Conservation (phyloP, 2,329 filamentous ascomycete genomes). For the Xylariaceae sp. region DNA sequence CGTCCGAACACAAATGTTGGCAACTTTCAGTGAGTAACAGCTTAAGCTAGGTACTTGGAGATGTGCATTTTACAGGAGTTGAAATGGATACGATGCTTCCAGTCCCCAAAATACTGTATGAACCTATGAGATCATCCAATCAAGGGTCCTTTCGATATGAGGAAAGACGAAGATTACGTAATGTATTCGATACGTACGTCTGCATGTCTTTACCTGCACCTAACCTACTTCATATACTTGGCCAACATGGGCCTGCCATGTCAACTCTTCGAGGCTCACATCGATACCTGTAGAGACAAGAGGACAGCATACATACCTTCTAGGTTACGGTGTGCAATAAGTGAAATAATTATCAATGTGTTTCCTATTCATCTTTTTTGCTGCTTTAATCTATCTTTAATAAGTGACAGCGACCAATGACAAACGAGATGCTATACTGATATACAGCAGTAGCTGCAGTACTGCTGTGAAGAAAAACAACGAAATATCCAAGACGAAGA, state of each 20-base stretch:
- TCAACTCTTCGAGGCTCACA: too few relatives aligned
- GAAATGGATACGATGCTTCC: neutral
- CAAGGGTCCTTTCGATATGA: neutral
- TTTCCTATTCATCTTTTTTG: too few relatives aligned
- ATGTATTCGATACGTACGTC: neutral
- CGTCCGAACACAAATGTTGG: neutral
- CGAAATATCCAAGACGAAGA: too few relatives aligned
- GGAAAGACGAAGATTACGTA: neutral
- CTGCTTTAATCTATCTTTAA: neutral
- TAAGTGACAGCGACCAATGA: neutral
- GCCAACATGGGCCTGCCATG: too few relatives aligned
- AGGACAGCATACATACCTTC: too few relatives aligned
- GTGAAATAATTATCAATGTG: too few relatives aligned
- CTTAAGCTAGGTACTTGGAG: neutral
- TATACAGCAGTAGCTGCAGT: neutral
- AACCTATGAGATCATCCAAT: slow-evolving; percentile 1
- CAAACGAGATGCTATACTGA: neutral
- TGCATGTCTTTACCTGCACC: neutral
- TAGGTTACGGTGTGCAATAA: too few relatives aligned
- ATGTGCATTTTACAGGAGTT: neutral
- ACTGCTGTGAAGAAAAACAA: too few relatives aligned
- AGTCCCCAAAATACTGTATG: neutral
- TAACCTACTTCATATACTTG: too few relatives aligned
- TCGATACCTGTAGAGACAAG: too few relatives aligned
- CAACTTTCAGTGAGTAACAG: neutral